Evolutionary conservation across 1,284 basidiomycete species (phyloP).

Genomic region (Lentinus polychrous): DNA sequence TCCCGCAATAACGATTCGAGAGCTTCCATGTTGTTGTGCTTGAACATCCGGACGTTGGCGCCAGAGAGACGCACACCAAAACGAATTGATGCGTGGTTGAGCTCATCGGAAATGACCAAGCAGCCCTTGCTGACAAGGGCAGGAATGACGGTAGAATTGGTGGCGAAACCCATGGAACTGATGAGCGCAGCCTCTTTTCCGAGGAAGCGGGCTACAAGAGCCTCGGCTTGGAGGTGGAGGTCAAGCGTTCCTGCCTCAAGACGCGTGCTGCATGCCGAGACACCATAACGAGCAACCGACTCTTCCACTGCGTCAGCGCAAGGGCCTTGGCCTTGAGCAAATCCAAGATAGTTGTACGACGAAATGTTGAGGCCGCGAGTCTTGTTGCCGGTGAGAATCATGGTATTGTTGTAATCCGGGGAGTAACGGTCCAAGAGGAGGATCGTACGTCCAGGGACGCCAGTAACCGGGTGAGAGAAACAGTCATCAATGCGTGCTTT

Average conservation of each 20-base stretch:
- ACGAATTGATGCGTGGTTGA: constrained; percentile 95
- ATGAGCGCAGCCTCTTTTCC: constrained; percentile 88
- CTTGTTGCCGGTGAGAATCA: constrained; percentile 71
- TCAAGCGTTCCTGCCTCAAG: constrained; percentile 83
- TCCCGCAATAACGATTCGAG: constrained; percentile 84
- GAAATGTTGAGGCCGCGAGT: constrained; percentile 95
- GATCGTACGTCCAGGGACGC: constrained; percentile 94
- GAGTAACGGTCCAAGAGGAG: constrained; percentile 82
- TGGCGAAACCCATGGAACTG: constrained; percentile 96
- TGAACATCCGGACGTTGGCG: constrained; percentile 89
- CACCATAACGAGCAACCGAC: constrained; percentile 71
- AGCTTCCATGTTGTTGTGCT: constrained; percentile 91
- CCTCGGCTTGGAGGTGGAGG: constrained; percentile 78
- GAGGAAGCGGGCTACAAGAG: constrained; percentile 85
- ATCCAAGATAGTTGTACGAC: constrained; percentile 99
- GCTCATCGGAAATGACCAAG: constrained; percentile 94
- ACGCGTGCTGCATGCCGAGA: constrained; percentile 73
- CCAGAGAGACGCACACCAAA: constrained; percentile 89
- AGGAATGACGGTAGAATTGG: constrained; percentile 94
- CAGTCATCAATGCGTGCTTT: constrained; percentile 95
- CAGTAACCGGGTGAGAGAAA: constrained; percentile 90
- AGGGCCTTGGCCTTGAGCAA: constrained; percentile 89
- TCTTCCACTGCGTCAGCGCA: constrained; percentile 93
- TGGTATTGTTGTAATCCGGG: constrained; percentile 77
- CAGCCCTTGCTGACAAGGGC: constrained; percentile 89